A percentile compares a stretch with the other conserved stretches of the same genome.
Evolutionary conservation across 768 basidiomycete genomes (phyloP).

Genomic region (Mycena olivaceomarginata): DNA sequence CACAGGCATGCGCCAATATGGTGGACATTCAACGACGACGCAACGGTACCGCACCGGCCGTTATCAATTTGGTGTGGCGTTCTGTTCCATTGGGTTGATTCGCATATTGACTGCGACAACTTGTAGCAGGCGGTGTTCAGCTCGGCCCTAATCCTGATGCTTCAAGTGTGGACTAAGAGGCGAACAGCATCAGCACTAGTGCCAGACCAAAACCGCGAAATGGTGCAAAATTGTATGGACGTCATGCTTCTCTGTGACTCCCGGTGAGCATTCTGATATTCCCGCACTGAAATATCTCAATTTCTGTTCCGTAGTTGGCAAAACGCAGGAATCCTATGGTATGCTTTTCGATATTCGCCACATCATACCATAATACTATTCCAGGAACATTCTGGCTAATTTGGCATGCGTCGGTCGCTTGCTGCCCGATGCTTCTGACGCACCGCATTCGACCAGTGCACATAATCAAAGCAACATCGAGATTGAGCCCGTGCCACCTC

Average conservation of each 20-base stretch:
- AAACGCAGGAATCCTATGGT: slow-evolving; percentile 58
- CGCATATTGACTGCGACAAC: too few species aligned
- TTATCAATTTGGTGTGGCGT: not conserved
- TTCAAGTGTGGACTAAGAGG: slow-evolving; percentile 80
- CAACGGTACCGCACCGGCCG: not conserved
- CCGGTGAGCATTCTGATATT: slow-evolving; percentile 49
- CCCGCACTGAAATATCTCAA: not conserved
- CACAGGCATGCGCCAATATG: slow-evolving; percentile 84
- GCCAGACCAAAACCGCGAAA: slow-evolving; percentile 68
- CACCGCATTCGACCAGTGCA: too few species aligned
- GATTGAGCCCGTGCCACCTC: too few species aligned
- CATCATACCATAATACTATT: slow-evolving; percentile 30
- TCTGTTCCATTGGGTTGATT: not conserved
- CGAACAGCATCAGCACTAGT: slow-evolving; percentile 59
- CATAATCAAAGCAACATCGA: too few species aligned
- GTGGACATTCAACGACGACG: slow-evolving; percentile 63
- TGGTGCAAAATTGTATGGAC: slow-evolving; percentile 73
- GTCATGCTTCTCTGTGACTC: slow-evolving; percentile 65
- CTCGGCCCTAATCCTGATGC: slow-evolving; percentile 72
- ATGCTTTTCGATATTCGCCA: too few species aligned
- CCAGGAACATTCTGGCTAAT: slow-evolving; percentile 44
- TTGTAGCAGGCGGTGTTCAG: slow-evolving; percentile 57
- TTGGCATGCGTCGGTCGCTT: slow-evolving; percentile 34
- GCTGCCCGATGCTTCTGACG: too few species aligned
- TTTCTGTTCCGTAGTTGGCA: slow-evolving; percentile 56